Conservation (phyloP, 2,329 filamentous ascomycete species). For the Colletotrichum magnum region DNA sequence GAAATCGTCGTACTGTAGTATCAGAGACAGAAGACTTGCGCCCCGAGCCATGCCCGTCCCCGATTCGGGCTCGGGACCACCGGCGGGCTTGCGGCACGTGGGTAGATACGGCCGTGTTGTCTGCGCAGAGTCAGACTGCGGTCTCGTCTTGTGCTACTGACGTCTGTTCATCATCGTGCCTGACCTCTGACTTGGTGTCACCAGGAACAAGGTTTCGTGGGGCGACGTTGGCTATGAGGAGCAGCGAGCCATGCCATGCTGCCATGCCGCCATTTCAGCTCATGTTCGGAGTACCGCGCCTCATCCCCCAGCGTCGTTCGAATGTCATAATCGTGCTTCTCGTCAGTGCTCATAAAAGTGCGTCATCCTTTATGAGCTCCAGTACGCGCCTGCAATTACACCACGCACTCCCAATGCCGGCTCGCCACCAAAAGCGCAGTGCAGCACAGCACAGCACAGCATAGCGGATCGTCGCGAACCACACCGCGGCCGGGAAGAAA, state of each 20-base stretch:
- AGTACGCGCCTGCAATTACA: conserved; percentile 4
- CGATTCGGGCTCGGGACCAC: conserved; percentile 25
- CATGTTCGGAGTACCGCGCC: conserved; percentile 9
- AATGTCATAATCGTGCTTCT: neutral
- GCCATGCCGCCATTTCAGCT: conserved; percentile 16
- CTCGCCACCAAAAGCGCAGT: neutral
- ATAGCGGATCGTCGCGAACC: neutral
- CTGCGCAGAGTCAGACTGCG: conserved; percentile 1
- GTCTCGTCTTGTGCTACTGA: conserved; percentile 1
- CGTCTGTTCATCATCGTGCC: conserved; percentile 21
- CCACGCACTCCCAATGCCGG: neutral
- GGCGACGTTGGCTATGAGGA: conserved; percentile 8
- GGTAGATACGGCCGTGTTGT: conserved; percentile 9
- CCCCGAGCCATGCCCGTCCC: conserved; percentile 22
- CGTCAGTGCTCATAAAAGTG: conserved; percentile 21
- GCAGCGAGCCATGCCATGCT: conserved; percentile 4
- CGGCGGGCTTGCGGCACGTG: conserved; percentile 23
- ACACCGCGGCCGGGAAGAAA: neutral
- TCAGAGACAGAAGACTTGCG: neutral
- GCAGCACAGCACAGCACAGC: neutral
- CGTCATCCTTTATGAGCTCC: conserved; percentile 13
- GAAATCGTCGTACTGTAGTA: neutral
- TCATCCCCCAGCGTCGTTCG: conserved; percentile 11
- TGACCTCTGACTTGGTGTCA: conserved; percentile 3
- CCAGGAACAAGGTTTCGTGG: conserved; percentile 28